Base-by-base conservation (phyloP, 495 filamentous ascomycete species). In the Aeminium ludgeri region DNA sequence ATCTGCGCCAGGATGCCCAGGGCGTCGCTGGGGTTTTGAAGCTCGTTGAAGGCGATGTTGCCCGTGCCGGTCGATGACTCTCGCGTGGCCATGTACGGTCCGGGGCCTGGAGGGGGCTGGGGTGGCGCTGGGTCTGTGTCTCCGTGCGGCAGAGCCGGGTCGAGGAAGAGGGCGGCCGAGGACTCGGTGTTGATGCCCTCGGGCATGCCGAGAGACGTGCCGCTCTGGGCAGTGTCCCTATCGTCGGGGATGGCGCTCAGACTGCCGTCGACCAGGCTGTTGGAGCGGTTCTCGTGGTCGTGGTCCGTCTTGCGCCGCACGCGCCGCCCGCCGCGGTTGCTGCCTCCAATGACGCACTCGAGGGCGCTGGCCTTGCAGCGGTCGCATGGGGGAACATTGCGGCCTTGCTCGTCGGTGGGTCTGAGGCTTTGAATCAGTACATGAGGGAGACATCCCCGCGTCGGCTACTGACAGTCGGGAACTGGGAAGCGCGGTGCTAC, bases 301-400 rank as follows among this genome's bases (percentile, higher is more conserved):
- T 20, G 1, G 37, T 33, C 33, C 32, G 55, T 20, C 55, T 57
- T 65, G 48, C 65, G 66, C 18, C 69, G 67, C 43, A 74, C 69
- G 36, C 74, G 67, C 30, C 72, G 65, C 13, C 74, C 73, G 25
- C 74, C 73, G 17, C 73, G 66, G 53, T 76, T 76, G 13, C 69
- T 73, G 35, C 67, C 65, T 27, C 73, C 72, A 4, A 78, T 59
- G 6, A 77, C 61, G 51, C 74, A 78, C 36, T 77, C 73, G 25
- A 65, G 66, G 38, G 63, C 55, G 40, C 74, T 73, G 41, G 66
- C 59, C 34, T 73, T 64, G 50, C 74, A 78, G 38, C 74, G 60
- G 34, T 68, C 64, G 44, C 74, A 78, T 10, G 72, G 73, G 25
- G 72, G 23, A 3, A 25, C 23, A 8, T 25, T 25, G 23, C 8